phyloP scores from a whole-genome alignment of 805 yeast species.

The Candida montana region DNA sequence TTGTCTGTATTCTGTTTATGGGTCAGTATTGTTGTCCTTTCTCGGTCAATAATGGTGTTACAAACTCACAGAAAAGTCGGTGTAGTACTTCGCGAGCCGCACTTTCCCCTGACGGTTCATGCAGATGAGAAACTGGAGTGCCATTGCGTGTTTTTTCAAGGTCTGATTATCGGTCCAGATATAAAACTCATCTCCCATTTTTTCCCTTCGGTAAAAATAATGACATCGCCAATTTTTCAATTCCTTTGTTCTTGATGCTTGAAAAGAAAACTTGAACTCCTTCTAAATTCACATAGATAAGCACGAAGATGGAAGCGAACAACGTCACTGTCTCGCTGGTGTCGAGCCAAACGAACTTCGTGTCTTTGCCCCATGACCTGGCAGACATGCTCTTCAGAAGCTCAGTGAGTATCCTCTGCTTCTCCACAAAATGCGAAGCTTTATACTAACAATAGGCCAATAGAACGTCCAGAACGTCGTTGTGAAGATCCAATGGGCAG shows the following conservation, averaged over 20 bases:
- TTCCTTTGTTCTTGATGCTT: conserved; percentile 1
- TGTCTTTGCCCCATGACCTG: conserved; percentile 47
- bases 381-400: conserved; percentile 43
- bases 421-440: neutral
- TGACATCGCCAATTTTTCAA: neutral
- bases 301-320: conserved; percentile 11
- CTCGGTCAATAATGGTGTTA: too few relatives aligned
- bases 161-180: too few relatives aligned
- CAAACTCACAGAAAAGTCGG: conserved; percentile 32
- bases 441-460: conserved; percentile 15
- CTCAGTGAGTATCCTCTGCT: conserved; percentile 30
- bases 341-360: conserved; percentile 43
- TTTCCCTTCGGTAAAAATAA: neutral
- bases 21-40: conserved; percentile 25
- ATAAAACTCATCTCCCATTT: too few relatives aligned
- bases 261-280: neutral
- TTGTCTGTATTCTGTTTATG: conserved; percentile 38
- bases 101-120: conserved; percentile 93
- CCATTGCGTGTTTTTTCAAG: conserved; percentile 48
- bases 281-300: neutral
- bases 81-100: conserved; percentile 78
- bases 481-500: conserved; percentile 37
- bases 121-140: conserved; percentile 73
- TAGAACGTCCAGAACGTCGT: conserved; percentile 47
- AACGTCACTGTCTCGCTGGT: conserved; percentile 27